phyloP scores from a whole-genome alignment of 345 rosid species.

The Moringa oleifera region DNA sequence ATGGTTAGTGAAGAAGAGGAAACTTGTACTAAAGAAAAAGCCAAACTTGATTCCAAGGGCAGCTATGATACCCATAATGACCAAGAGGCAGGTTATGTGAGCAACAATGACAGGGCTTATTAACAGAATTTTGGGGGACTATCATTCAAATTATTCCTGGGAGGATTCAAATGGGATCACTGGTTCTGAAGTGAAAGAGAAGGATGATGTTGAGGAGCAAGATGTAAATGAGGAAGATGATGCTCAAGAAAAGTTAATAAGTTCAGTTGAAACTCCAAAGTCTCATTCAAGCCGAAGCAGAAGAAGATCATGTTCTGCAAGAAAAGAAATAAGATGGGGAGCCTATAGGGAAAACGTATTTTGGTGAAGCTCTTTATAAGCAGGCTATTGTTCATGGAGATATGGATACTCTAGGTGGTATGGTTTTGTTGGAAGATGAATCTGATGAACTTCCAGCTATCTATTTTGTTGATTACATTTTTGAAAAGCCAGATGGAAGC shows the following conservation, averaged over 20 bases:
- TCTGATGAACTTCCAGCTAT: constrained; percentile 36
- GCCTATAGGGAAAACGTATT: constrained; percentile 27
- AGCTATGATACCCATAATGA: constrained; percentile 33
- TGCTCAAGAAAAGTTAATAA: constrained; percentile 24
- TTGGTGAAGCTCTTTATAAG: constrained; percentile 43
- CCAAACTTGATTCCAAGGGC: constrained; percentile 65
- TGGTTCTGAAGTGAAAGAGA: constrained; percentile 29
- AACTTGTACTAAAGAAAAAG: constrained; percentile 31
- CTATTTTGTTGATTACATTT: constrained; percentile 64
- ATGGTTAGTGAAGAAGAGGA: constrained; percentile 72
- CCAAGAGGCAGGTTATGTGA: constrained; percentile 69
- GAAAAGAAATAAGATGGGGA: constrained; percentile 49
- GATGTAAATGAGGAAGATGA: constrained; percentile 49
- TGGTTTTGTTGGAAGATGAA: constrained; percentile 36
- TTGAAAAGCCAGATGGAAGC: constrained; percentile 32
- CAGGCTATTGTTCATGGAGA: constrained; percentile 45
- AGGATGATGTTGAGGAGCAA: constrained; percentile 40
- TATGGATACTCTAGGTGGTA: constrained; percentile 40
- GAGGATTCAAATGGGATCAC: constrained; percentile 38
- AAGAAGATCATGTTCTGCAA: constrained; percentile 19
- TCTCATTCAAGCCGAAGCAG: constrained; percentile 23
- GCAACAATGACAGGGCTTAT: constrained; percentile 77
- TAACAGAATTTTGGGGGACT: constrained; percentile 84
- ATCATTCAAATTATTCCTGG: constrained; percentile 52
- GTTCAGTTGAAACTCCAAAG: constrained; percentile 22